These are phyloP conservation scores for Aspergillus sparsus DNA, from an alignment of 495 filamentous ascomycete species.

Conservation along the genomic window DNA sequence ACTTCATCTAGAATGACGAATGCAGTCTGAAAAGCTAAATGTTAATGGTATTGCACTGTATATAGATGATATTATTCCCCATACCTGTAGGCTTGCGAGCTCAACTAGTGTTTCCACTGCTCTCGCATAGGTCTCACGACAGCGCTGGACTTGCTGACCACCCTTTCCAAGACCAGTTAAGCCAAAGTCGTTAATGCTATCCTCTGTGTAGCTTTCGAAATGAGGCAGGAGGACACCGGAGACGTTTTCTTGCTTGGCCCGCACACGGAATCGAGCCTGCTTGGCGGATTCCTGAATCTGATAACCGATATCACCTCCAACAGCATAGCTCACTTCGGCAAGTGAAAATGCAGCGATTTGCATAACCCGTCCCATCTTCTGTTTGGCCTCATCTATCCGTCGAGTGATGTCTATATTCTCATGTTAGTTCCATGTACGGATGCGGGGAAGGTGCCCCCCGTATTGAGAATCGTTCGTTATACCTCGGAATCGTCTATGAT, in stretches of 20 bases:
- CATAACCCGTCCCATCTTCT: slow-evolving; percentile 99
- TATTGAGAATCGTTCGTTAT: slow-evolving; percentile 25
- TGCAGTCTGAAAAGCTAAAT: slow-evolving; percentile 62
- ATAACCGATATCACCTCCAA: slow-evolving; percentile 93
- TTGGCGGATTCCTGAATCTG: slow-evolving; percentile 97
- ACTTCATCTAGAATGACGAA: slow-evolving; percentile 98
- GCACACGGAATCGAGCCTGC: slow-evolving; percentile 84
- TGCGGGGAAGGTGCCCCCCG: slow-evolving; percentile 28
- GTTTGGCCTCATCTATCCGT: slow-evolving; percentile 97
- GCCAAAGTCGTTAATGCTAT: slow-evolving; percentile 93
- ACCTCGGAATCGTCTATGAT: slow-evolving; percentile 81
- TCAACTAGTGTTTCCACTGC: slow-evolving; percentile 97
- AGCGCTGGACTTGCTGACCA: slow-evolving; percentile 93
- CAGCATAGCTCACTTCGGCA: slow-evolving; percentile 96
- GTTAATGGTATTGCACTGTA: slow-evolving; percentile 8
- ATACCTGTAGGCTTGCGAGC: slow-evolving; percentile 85
- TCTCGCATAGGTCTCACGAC: slow-evolving; percentile 94
- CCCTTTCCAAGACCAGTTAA: slow-evolving; percentile 96
- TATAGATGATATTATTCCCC: slow-evolving; percentile 8
- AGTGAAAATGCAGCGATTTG: slow-evolving; percentile 97
- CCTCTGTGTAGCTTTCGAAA: slow-evolving; percentile 80
- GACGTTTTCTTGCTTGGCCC: slow-evolving; percentile 97
- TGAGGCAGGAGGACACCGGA: slow-evolving; percentile 90
- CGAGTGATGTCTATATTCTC: slow-evolving; percentile 78
- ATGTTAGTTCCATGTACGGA: slow-evolving; percentile 29